Evolutionary conservation across 2,329 filamentous ascomycete species (phyloP), one percentile per base, ranked within the genome.

Genomic region (Byssochlamys sp.): DNA sequence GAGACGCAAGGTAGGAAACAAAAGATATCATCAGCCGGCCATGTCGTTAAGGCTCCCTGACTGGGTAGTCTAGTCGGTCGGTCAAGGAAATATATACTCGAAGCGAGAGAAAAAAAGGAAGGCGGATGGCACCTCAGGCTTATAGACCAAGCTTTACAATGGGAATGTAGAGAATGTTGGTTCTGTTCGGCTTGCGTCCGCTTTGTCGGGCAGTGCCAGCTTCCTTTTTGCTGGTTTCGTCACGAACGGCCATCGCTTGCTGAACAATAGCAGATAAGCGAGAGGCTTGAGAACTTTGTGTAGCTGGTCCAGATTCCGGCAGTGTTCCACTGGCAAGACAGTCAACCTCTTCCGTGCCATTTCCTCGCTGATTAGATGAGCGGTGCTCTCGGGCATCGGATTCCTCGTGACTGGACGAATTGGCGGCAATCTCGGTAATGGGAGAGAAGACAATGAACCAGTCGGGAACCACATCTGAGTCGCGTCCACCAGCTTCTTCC

Each of bases 371-470:
- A 45, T 14, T 54, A 45, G 55, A 59, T 11, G 53, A 61, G 31
- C 53, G 19, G n/a, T 39, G n/a, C 52, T 31, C 6, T 58, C 6
- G 27, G 45, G 11, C 49, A 19, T 25, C 9, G 24, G 6, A 19
- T 27, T 56, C 27, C 26, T 24, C 35, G 24, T 19, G 29, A 9
- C 3, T 19, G 33, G 53, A 28, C 28, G 27, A 49, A 54, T 39
- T n/a, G 19, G 39, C 24, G 19, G 24, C 9, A 24, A 27, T 27
- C 9, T 49, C 52, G 12, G 52, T 12, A 12, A 66, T 57, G 12
- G 68, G 62, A 19, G 67, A 69, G 57, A 71, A 70, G n/a, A 70
- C 56, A 7, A 57, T 63, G 35, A 69, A 60, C 2, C 64, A 62
- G 19, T 62, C 53, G 24, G 28, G 25, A 33, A 57, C 45, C 29